phyloP scores from a whole-genome alignment of 169 alveolate genomes.

The Plasmodium gonderi region DNA sequence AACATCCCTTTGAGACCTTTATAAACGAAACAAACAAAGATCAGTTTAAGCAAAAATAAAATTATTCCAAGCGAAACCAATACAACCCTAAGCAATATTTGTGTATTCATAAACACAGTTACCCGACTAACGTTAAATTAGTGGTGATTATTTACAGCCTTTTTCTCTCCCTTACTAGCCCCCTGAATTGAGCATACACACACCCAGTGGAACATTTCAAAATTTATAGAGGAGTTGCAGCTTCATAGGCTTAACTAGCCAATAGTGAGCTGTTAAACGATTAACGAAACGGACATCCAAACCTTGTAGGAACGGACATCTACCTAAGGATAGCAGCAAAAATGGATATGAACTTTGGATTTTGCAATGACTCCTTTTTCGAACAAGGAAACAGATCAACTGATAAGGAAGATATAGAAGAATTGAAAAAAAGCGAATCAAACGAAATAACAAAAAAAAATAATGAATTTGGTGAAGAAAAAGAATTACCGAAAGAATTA shows the following conservation, averaged over 20 bases:
- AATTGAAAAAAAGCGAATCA: constrained; percentile 11
- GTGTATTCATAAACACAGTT: neutral
- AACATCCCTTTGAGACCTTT: too few species aligned
- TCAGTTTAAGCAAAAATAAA: neutral
- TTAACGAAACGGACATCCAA: too few species aligned
- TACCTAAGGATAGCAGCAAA: neutral
- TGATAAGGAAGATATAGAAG: constrained; percentile 59
- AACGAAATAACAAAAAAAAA: neutral
- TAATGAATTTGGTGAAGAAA: constrained; percentile 43
- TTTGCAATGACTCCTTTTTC: constrained; percentile 38
- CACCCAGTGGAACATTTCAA: neutral
- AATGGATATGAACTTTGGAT: constrained; percentile 71
- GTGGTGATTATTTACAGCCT: neutral
- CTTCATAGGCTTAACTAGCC: neutral
- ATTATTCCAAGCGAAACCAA: neutral
- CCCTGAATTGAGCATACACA: neutral
- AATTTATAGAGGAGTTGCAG: neutral
- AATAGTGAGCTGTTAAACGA: too few species aligned
- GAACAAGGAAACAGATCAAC: constrained; percentile 69
- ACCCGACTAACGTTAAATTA: neutral
- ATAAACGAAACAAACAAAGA: too few species aligned
- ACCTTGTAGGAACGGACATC: too few species aligned
- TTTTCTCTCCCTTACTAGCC: neutral
- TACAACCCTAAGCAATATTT: neutral
- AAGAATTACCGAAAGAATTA: constrained; percentile 51